phyloP scores from a whole-genome alignment of 345 rosid species.

The Brassica rapa region DNA sequence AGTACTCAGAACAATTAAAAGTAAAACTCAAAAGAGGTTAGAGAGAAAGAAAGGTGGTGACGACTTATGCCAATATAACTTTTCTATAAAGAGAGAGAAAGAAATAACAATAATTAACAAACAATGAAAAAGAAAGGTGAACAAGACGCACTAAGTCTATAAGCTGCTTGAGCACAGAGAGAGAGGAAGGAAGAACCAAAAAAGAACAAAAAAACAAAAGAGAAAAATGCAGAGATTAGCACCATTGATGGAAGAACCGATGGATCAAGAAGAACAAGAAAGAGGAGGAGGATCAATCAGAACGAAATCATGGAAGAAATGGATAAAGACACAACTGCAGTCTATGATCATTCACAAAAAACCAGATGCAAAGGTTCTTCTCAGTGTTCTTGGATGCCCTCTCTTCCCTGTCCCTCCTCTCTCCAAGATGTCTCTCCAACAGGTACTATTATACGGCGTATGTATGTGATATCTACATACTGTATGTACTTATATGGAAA shows the following conservation, averaged over 20 bases:
- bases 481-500: neutral
- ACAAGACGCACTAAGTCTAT: slow-evolving; percentile 42
- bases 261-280: slow-evolving; percentile 45
- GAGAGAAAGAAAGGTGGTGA: slow-evolving; percentile 23
- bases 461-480: neutral
- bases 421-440: slow-evolving; percentile 48
- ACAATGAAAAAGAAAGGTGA: slow-evolving; percentile 47
- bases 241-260: slow-evolving; percentile 80
- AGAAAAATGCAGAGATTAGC: slow-evolving; percentile 66
- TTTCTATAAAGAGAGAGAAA: slow-evolving; percentile 21
- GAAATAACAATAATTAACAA: slow-evolving; percentile 41
- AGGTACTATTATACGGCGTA: slow-evolving; percentile 41
- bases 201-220: neutral
- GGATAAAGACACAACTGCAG: slow-evolving; percentile 68
- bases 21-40: slow-evolving; percentile 11
- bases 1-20: slow-evolving; percentile 1
- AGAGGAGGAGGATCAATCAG: slow-evolving; percentile 26
- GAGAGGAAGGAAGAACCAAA: slow-evolving; percentile 23
- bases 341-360: slow-evolving; percentile 50
- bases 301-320: slow-evolving; percentile 61
- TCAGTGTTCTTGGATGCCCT: slow-evolving; percentile 88
- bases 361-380: slow-evolving; percentile 61
- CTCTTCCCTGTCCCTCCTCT: slow-evolving; percentile 72
- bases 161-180: slow-evolving; percentile 39
- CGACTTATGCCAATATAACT: slow-evolving; percentile 34